Base-by-base conservation (phyloP, 148 eudicot genomes). In the Dysphania ambrosioides region DNA sequence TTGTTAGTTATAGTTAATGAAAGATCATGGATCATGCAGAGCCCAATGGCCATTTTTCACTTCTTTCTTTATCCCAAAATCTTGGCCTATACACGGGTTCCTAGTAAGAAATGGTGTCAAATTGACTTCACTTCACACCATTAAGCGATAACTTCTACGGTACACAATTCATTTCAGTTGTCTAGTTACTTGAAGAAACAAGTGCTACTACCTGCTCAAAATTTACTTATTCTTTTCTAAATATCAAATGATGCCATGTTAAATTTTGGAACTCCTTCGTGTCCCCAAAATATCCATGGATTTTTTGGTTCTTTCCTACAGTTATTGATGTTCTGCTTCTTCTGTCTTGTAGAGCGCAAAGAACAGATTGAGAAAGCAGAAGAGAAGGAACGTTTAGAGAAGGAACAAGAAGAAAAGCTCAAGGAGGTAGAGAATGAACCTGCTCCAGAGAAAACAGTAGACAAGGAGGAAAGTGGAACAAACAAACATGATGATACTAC, bases 341-440 rank as follows among this genome's bases (percentile, higher is more conserved):
- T 53, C 58, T 73, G 31, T 68, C 66, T 61, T 82, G 67, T 78
- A 93, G 98, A 87, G 6, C 92, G 83, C 68, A 90, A 90, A 76
- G 98, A 86, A 70, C 91, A 86, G 72, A 93, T 93, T 74, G 98
- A 93, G 75, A 93, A 91, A 78, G 93, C 87, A 65, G 98, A 93
- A 82, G 96, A 93, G 86, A 82, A 86, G 78, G 93, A 91, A 77
- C 90, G 96, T 41, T 78, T 87, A 67, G 88, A 87, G 75, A 89
- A 85, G 81, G 96, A 90, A 79, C 88, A 88, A 73, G 93, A 87
- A 84, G 91, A 89, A 80, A 89, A 86, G 82, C 88, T 81, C 71
- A 86, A 69, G 78, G 83, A 83, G 55, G 87, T 81, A 19, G 81
- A 83, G 27, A 77, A 73, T 47, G 86, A 86, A 75, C 74, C 84